These are phyloP conservation scores for Coelastrella sp. DNA, from an alignment of 139 green algal species.

Conservation along the genomic window DNA sequence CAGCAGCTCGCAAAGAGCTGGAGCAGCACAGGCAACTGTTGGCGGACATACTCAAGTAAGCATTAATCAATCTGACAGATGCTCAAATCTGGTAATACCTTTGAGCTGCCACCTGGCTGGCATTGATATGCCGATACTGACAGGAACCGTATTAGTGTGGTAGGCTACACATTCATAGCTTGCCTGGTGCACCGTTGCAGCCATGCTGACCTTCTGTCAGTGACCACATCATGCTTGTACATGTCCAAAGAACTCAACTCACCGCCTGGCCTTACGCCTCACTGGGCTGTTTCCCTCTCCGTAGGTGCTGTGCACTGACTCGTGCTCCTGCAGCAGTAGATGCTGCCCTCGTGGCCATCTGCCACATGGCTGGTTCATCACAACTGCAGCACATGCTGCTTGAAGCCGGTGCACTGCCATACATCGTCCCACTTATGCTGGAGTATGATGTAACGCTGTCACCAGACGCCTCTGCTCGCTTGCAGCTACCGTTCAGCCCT, in stretches of 20 bases:
- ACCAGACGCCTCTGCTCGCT: constrained; percentile 33
- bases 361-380: constrained; percentile 64
- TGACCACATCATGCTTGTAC: too few species aligned
- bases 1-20: constrained; percentile 65
- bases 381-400: constrained; percentile 78
- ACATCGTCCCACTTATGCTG: constrained; percentile 86
- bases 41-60: constrained; percentile 59
- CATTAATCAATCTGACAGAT: not conserved
- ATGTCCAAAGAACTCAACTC: too few species aligned
- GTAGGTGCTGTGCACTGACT: constrained; percentile 65
- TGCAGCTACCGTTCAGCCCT: constrained; percentile 52
- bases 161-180: too few species aligned
- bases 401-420: constrained; percentile 66
- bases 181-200: too few species aligned
- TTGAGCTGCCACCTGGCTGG: too few species aligned
- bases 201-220: too few species aligned
- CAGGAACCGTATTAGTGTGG: too few species aligned
- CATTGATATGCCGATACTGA: too few species aligned
- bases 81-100: too few species aligned
- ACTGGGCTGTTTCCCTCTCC: not conserved
- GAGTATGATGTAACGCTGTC: constrained; percentile 82
- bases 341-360: constrained; percentile 77
- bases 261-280: too few species aligned
- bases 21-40: constrained; percentile 48
- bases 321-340: constrained; percentile 78